These are phyloP conservation scores for Viridothelium virens DNA, from an alignment of 495 filamentous ascomycete species.

Conservation along the genomic window DNA sequence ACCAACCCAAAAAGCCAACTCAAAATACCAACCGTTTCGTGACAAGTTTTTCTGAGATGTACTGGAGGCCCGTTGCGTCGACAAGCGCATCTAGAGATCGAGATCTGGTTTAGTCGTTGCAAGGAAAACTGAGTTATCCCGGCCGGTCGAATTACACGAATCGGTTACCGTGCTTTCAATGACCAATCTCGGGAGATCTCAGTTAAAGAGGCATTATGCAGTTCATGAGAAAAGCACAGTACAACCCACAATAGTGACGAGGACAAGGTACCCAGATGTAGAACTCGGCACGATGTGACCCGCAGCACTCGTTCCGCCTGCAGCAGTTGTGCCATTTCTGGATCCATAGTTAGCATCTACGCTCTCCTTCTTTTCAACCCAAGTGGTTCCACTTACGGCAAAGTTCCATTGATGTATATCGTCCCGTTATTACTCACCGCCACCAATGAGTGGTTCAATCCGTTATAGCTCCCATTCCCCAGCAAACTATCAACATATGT, in stretches of 20 bases:
- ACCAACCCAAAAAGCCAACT: background rate
- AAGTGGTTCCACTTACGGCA: slow-evolving; percentile 72
- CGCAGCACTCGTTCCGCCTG: slow-evolving; percentile 11
- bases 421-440: slow-evolving; percentile 67
- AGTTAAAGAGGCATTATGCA: background rate
- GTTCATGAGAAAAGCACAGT: background rate
- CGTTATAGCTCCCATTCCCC: slow-evolving; percentile 54
- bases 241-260: background rate
- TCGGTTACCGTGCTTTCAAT: background rate
- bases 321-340: slow-evolving; percentile 22
- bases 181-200: background rate
- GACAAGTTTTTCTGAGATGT: too few species aligned
- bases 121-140: too few species aligned
- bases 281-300: background rate
- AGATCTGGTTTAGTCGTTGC: too few species aligned
- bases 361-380: background rate
- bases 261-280: background rate
- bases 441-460: slow-evolving; percentile 56
- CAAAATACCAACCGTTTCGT: background rate
- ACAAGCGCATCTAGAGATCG: too few species aligned
- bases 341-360: background rate
- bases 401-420: slow-evolving; percentile 75
- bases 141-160: too few species aligned
- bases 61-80: too few species aligned
- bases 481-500: slow-evolving; percentile 54